These are phyloP conservation scores for Amanita thiersii DNA, from an alignment of 768 basidiomycete genomes.

Conservation along the genomic window DNA sequence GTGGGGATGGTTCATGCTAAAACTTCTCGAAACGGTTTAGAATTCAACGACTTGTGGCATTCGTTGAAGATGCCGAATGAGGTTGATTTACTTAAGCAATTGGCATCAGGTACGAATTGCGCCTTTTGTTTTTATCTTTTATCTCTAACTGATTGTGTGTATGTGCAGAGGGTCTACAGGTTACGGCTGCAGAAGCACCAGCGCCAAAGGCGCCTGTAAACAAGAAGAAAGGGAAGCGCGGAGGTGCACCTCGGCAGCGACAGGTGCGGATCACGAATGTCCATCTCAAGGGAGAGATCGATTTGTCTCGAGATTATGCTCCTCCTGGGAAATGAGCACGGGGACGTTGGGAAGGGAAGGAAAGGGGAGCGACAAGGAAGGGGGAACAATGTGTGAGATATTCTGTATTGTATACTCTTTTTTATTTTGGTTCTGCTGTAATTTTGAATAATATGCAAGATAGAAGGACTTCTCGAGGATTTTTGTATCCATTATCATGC, in stretches of 20 bases:
- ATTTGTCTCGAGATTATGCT: constrained; percentile 68
- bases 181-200: constrained; percentile 58
- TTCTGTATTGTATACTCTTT: too few species aligned
- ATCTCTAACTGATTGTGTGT: constrained; percentile 10
- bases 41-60: constrained; percentile 87
- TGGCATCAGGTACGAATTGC: constrained; percentile 52
- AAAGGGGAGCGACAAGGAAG: too few species aligned
- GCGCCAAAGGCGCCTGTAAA: constrained; percentile 44
- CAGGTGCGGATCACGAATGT: constrained; percentile 83
- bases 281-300: constrained; percentile 81
- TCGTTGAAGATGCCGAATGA: constrained; percentile 78
- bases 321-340: constrained; percentile 30
- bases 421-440: too few species aligned
- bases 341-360: too few species aligned
- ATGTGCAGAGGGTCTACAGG: constrained; percentile 66
- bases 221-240: constrained; percentile 79
- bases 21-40: constrained; percentile 30
- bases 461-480: too few species aligned
- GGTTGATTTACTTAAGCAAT: constrained; percentile 70
- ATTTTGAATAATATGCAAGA: too few species aligned
- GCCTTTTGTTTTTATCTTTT: constrained; percentile 5
- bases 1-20: background rate
- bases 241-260: constrained; percentile 63
- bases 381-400: too few species aligned
- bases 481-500: too few species aligned